phyloP scores from a whole-genome alignment of 2,329 filamentous ascomycete genomes.

The Penicillium sp. region DNA sequence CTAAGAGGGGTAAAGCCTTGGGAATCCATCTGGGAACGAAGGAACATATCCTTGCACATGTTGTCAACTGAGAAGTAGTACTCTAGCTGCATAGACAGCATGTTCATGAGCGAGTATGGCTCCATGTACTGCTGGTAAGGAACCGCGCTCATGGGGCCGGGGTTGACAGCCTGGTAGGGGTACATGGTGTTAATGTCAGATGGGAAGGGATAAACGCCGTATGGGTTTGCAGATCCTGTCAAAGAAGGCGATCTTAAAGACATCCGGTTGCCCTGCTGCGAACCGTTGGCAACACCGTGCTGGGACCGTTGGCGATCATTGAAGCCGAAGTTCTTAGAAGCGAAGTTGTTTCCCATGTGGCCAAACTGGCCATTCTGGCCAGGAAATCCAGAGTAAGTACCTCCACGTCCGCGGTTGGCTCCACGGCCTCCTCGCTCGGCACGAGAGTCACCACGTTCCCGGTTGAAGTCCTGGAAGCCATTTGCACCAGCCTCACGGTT shows the following conservation, averaged over 20 bases:
- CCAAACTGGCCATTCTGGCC: slow-evolving; percentile 41
- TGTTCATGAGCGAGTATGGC: slow-evolving; percentile 55
- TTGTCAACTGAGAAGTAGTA: slow-evolving; percentile 99
- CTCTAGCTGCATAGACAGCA: slow-evolving; percentile 66
- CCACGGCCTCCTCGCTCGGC: slow-evolving; percentile 40
- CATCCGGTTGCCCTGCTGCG: slow-evolving; percentile 50
- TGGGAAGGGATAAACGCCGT: slow-evolving; percentile 45
- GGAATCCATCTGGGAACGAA: slow-evolving; percentile 89
- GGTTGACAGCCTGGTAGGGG: slow-evolving; percentile 55
- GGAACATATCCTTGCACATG: slow-evolving; percentile 85
- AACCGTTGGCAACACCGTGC: slow-evolving; percentile 36
- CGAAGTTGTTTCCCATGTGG: slow-evolving; percentile 43
- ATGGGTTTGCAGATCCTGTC: slow-evolving; percentile 53
- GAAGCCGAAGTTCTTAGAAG: slow-evolving; percentile 42
- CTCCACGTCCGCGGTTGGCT: slow-evolving; percentile 43
- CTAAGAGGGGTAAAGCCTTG: slow-evolving; percentile 84
- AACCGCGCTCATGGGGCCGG: slow-evolving; percentile 56
- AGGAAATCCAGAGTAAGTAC: slow-evolving; percentile 34
- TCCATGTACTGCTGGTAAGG: slow-evolving; percentile 61
- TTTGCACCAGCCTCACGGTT: slow-evolving; percentile 25
- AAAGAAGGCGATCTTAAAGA: slow-evolving; percentile 62
- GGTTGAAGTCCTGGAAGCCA: slow-evolving; percentile 36
- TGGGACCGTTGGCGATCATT: slow-evolving; percentile 46
- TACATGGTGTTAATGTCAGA: slow-evolving; percentile 55
- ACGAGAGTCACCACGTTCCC: slow-evolving; percentile 38